Base-by-base conservation (phyloP, 768 basidiomycete genomes). In the Tephrocybe rancida region DNA sequence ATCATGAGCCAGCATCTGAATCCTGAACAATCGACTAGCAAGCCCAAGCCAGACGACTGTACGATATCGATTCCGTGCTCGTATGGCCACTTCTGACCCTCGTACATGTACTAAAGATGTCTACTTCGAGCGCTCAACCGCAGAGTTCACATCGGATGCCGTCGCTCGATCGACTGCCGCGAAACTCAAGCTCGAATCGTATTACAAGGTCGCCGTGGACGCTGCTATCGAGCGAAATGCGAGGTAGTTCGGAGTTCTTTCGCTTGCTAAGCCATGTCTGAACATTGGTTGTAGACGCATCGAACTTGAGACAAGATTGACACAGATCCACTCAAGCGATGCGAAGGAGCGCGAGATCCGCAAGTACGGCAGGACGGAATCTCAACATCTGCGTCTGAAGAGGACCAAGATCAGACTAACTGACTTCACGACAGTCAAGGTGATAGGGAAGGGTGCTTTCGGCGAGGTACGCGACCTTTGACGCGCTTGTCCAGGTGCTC, bases 381-480 rank as follows among this genome's bases (percentile, higher is more conserved):
- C 86, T 13, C 90, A 91, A 51, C 94, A 92, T 75, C 77, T 99
- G 34, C 86, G 96, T n/a, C 76, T 99, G 55, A 82, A 90, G 55
- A 82, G 96, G 60, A 98, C 96, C 30, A 92, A 95, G 70, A 90
- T 99, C 64, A 94, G 92, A 39, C 74, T 98, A 49, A 77, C 88
- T 32, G 93, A 98, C 74, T 99, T 99, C 80, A 79, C 85, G 59
- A 98, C 96, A 2, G 88, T 99, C 65, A 98, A 99, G 70, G 95
- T 98, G 57, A 99, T 98, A 66, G 96, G 96, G 24, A 97, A 97
- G 77, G 96, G 96, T 59, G 96, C 96, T 10, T 98, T 98, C 65
- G 96, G 96, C 66, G 96, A 98, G 81, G 94, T 93, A 57, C 52
- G 80, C 67, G 26, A 14, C 18, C 11, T 24, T 32, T 30, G 9